A percentile compares a stretch with the other conserved stretches of the same genome.
phyloP scores from a whole-genome alignment of 306 rosid genomes.

The Hylodesmum podocarpum region DNA sequence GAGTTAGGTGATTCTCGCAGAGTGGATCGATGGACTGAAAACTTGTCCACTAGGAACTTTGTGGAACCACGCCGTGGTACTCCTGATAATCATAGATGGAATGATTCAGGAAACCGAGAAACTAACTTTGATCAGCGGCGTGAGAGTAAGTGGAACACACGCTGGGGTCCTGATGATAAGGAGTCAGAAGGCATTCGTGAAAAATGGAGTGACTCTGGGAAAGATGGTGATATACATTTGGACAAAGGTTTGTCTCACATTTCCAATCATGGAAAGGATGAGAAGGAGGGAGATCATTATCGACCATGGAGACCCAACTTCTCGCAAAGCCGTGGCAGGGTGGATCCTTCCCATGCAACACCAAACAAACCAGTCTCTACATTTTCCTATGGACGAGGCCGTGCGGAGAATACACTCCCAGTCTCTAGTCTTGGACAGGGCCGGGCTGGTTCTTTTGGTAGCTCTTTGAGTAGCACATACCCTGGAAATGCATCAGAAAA shows the following conservation, averaged over 20 bases:
- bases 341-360: constrained; percentile 55
- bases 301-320: constrained; percentile 87
- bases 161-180: constrained; percentile 99
- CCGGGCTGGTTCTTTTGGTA: constrained; percentile 56
- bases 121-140: constrained; percentile 79
- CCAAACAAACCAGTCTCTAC: constrained; percentile 62
- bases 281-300: constrained; percentile 79
- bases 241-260: constrained; percentile 64
- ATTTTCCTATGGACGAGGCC: constrained; percentile 69
- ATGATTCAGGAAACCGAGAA: constrained; percentile 68
- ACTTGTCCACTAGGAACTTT: constrained; percentile 43
- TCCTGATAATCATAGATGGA: constrained; percentile 56
- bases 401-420: constrained; percentile 67
- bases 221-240: constrained; percentile 60
- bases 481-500: constrained; percentile 47
- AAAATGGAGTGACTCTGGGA: constrained; percentile 70
- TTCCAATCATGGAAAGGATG: constrained; percentile 78
- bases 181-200: constrained; percentile 73
- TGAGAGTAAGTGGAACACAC: constrained; percentile 97
- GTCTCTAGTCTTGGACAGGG: constrained; percentile 66
- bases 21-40: constrained; percentile 69
- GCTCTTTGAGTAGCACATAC: constrained; percentile 43
- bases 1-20: constrained; percentile 68
- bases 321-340: constrained; percentile 74
- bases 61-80: constrained; percentile 73